A percentile compares a stretch with the other conserved stretches of the same genome.
Evolutionary conservation across 1,284 basidiomycete species (phyloP).

Genomic region (Earliella scabrosa): DNA sequence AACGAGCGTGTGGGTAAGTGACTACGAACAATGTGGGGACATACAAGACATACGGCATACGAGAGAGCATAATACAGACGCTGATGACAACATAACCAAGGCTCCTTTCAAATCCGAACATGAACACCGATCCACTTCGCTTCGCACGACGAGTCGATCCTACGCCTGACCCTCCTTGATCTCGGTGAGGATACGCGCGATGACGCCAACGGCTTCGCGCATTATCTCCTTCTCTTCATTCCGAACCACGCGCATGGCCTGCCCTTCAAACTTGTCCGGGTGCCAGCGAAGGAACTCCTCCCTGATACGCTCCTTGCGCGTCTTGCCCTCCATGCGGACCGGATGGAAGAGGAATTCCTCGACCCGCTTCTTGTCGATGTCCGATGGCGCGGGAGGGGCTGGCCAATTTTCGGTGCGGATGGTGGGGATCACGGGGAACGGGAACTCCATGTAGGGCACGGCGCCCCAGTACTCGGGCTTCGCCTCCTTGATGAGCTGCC

Average conservation of each 20-base stretch:
- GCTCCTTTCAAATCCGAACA: no score
- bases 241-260: constrained; percentile 8
- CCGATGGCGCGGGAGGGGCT: constrained; percentile 21
- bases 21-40: no score
- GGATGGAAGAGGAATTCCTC: constrained; percentile 44
- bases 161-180: no score
- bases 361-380: constrained; percentile 38
- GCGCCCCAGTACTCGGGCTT: not conserved
- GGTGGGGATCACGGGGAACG: constrained; percentile 31
- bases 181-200: constrained; percentile 3
- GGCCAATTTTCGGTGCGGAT: not conserved
- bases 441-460: constrained; percentile 37
- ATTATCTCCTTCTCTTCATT: constrained; percentile 10
- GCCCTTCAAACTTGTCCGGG: constrained; percentile 51
- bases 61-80: no score
- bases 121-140: no score
- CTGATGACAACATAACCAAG: no score
- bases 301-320: constrained; percentile 42
- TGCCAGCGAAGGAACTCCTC: constrained; percentile 56
- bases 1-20: no score
- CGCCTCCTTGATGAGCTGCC: constrained; percentile 19
- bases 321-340: constrained; percentile 35
- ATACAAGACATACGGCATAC: no score
- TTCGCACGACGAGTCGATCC: no score
- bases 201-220: constrained; percentile 10